Conservation (phyloP, 306 rosid species). For the Psophocarpus tetragonolobus region DNA sequence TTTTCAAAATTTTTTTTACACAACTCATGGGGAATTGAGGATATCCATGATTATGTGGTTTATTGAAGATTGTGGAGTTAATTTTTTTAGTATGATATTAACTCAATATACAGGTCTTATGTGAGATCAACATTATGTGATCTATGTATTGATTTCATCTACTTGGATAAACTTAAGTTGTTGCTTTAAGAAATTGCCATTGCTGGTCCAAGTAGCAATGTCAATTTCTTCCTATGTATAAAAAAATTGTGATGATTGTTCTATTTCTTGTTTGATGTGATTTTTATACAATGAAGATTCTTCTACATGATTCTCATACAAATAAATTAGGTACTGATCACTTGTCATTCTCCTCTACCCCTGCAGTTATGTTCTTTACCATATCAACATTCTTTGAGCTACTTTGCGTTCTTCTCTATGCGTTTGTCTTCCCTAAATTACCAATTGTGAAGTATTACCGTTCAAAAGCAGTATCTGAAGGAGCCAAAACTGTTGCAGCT, state of each 20-base stretch:
- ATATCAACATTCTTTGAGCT: slow-evolving; percentile 71
- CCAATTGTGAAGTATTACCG: slow-evolving; percentile 83
- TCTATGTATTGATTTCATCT: neutral
- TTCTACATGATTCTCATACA: neutral
- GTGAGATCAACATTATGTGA: neutral
- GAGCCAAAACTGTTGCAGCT: slow-evolving; percentile 79
- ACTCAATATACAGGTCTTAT: neutral
- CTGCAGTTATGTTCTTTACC: slow-evolving; percentile 80
- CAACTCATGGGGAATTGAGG: neutral
- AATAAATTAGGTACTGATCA: neutral
- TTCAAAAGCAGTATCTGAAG: slow-evolving; percentile 83
- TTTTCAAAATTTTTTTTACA: slow-evolving; percentile 5
- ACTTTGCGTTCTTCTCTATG: slow-evolving; percentile 70
- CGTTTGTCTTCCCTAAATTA: slow-evolving; percentile 66
- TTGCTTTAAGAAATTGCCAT: neutral
- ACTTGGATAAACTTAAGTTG: neutral
- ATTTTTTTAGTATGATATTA: neutral
- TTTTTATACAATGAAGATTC: neutral
- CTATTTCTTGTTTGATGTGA: neutral
- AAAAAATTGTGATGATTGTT: neutral
- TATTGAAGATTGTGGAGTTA: neutral
- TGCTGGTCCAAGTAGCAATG: neutral
- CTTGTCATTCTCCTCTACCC: slow-evolving; percentile 14
- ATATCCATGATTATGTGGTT: neutral
- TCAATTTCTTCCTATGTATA: neutral